phyloP scores from a whole-genome alignment of 768 basidiomycete species.

The Tylopilus intermedius region DNA sequence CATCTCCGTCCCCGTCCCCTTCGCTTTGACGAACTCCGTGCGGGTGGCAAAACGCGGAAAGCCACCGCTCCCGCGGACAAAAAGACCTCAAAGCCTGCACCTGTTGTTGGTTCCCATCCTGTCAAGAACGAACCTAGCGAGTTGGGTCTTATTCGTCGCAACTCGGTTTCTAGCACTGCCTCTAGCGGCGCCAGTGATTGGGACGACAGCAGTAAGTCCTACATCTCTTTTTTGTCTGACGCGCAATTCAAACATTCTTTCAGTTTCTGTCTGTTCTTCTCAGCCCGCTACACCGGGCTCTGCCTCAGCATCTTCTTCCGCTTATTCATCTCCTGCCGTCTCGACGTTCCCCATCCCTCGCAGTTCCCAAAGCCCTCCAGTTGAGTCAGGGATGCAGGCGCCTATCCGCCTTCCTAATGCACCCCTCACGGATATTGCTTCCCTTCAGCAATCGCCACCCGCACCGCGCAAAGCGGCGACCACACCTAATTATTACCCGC shows the following conservation, averaged over 20 bases:
- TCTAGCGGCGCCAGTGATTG: slow-evolving; percentile 62
- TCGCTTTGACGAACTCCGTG: slow-evolving; percentile 82
- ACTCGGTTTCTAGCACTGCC: slow-evolving; percentile 57
- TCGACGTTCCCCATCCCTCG: slow-evolving; percentile 59
- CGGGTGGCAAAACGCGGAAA: slow-evolving; percentile 80
- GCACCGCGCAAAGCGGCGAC: slow-evolving; percentile 32
- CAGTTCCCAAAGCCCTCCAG: slow-evolving; percentile 45
- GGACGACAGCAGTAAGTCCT: slow-evolving; percentile 68
- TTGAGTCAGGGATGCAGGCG: slow-evolving; percentile 41
- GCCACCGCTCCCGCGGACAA: slow-evolving; percentile 25
- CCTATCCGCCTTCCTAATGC: slow-evolving; percentile 70
- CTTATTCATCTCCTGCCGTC: slow-evolving; percentile 61
- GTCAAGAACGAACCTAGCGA: slow-evolving; percentile 67
- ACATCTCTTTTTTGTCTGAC: background rate
- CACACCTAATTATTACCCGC: slow-evolving; percentile 31
- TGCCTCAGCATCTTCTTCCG: slow-evolving; percentile 60
- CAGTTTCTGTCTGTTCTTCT: slow-evolving; percentile 32
- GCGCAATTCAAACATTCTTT: background rate
- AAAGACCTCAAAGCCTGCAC: slow-evolving; percentile 31
- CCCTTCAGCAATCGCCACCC: slow-evolving; percentile 36
- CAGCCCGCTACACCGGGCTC: slow-evolving; percentile 35
- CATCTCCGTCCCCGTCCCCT: slow-evolving; percentile 78
- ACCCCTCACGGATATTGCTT: slow-evolving; percentile 65
- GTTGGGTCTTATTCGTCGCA: slow-evolving; percentile 47
- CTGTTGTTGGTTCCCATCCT: slow-evolving; percentile 33